Evolutionary conservation across 1,284 basidiomycete genomes (phyloP).

Genomic region (Microbotryum intermedium): DNA sequence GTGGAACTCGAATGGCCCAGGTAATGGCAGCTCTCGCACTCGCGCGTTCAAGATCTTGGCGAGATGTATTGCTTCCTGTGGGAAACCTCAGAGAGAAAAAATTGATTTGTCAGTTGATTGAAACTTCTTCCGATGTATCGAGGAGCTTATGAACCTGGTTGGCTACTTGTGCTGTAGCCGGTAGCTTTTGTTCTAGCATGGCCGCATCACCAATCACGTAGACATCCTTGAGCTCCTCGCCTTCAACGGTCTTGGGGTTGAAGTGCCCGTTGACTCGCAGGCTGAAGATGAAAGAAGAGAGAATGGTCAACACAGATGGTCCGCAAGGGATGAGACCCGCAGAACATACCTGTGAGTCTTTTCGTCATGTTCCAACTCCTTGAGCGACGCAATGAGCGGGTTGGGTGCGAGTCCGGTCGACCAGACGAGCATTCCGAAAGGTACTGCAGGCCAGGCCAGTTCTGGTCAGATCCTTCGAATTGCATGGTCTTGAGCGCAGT

Average conservation of each 20-base stretch:
- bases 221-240: conserved; percentile 23
- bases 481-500: not conserved
- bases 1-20: conserved; percentile 28
- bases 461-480: conserved; percentile 6
- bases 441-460: conserved; percentile 45
- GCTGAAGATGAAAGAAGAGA: conserved; percentile 34
- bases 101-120: too few species aligned
- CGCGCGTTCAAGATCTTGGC: conserved; percentile 31
- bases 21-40: conserved; percentile 5
- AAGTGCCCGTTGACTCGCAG: conserved; percentile 57
- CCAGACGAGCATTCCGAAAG: conserved; percentile 77
- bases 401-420: conserved; percentile 58
- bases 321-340: conserved; percentile 4
- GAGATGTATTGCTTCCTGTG: conserved; percentile 36
- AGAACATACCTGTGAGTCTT: conserved; percentile 50
- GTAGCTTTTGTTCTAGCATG: conserved; percentile 45
- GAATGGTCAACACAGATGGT: conserved; percentile 24
- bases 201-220: conserved; percentile 61
- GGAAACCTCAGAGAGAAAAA: conserved; percentile 2
- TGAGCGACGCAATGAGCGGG: conserved; percentile 58
- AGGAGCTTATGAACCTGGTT: conserved; percentile 35
- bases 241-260: conserved; percentile 41
- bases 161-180: conserved; percentile 38
- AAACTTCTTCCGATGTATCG: not conserved
- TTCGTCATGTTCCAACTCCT: conserved; percentile 54